Evolutionary conservation across 1,284 basidiomycete species (phyloP).

Genomic region (Inonotus hispidus): DNA sequence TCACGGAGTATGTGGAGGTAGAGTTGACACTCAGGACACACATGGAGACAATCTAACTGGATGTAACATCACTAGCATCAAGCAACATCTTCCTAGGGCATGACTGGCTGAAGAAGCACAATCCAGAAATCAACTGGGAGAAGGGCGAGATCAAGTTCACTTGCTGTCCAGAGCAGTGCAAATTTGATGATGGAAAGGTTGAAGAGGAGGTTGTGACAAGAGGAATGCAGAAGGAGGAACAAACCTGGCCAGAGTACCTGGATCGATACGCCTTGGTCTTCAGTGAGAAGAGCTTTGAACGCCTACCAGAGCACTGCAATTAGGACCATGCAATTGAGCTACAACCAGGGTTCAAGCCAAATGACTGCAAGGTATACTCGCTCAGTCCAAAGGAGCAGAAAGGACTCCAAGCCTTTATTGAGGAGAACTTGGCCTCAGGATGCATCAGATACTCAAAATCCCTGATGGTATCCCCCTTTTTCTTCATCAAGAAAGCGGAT

Average conservation of each 20-base stretch:
- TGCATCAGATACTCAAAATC: constrained; percentile 5
- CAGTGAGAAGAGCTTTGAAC: background rate
- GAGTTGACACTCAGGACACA: background rate
- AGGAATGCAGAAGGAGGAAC: background rate
- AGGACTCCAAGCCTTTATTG: background rate
- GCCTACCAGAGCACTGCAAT: background rate
- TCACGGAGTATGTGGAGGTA: background rate
- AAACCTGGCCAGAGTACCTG: background rate
- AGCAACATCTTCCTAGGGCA: background rate
- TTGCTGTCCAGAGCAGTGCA: background rate
- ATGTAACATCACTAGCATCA: background rate
- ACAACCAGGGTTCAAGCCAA: background rate
- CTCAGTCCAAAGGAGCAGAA: background rate
- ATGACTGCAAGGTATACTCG: background rate
- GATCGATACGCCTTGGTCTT: background rate
- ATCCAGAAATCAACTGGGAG: constrained; percentile 1
- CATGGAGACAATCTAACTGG: background rate
- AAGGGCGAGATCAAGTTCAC: background rate
- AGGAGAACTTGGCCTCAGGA: background rate
- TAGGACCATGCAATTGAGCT: constrained; percentile 5
- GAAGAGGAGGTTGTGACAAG: background rate
- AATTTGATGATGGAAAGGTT: no score
- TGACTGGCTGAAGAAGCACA: background rate
- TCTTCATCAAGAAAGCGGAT: constrained; percentile 11
- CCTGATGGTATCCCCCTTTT: constrained; percentile 1